These are phyloP conservation scores for Paramecium pentaurelia DNA, from an alignment of 73 alveolate species.

Conservation along the genomic window DNA sequence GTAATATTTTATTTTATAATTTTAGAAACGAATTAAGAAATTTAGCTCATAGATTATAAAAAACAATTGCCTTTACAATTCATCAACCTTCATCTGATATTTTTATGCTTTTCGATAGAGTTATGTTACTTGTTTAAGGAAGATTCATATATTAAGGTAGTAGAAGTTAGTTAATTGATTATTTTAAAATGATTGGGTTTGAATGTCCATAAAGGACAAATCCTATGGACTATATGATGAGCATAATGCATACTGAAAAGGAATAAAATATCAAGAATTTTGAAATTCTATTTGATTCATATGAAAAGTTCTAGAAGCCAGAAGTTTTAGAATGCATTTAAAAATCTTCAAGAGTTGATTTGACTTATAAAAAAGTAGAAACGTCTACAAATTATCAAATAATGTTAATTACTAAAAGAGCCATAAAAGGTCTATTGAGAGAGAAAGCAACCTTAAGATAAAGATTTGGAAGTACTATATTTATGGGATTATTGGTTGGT, in stretches of 20 bases:
- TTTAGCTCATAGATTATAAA: background rate
- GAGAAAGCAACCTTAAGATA: background rate
- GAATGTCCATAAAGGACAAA: background rate
- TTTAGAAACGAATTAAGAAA: background rate
- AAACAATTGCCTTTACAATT: constrained; percentile 49
- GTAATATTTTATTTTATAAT: background rate
- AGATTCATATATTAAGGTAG: constrained; percentile 50
- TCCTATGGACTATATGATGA: constrained; percentile 44
- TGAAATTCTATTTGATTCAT: background rate
- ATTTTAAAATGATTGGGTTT: constrained; percentile 29
- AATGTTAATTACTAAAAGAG: background rate
- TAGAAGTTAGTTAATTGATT: constrained; percentile 43
- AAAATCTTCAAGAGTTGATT: background rate
- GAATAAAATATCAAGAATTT: background rate
- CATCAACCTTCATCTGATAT: constrained; percentile 60
- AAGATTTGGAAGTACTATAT: background rate
- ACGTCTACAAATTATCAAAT: background rate
- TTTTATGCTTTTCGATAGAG: constrained; percentile 30
- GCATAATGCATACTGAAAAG: background rate
- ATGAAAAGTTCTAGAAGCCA: background rate
- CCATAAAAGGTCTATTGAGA: background rate
- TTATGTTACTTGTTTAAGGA: constrained; percentile 47
- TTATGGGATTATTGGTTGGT: background rate
- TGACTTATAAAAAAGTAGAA: background rate
- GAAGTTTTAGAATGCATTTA: background rate